Percentiles rank a stretch among this genome's conserved stretches.
Conservation (phyloP, 2,329 filamentous ascomycete genomes). For the Stachybotrys chlorohalonatus region DNA sequence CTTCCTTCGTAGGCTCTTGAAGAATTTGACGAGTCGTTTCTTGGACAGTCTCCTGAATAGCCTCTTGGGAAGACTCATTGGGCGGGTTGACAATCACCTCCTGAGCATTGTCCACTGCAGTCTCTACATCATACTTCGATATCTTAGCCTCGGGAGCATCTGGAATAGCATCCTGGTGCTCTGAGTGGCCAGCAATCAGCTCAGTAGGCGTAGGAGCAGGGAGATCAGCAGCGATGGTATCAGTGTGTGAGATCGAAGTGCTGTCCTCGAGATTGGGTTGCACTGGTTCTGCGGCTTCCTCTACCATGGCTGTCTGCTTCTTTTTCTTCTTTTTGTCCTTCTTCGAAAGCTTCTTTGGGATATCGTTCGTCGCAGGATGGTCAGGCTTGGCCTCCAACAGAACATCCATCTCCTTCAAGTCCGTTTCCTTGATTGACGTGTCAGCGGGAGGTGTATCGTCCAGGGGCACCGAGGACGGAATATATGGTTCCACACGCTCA, state of each 20-base stretch:
- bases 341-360: constrained; percentile 15
- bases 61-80: background rate
- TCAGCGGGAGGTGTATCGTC: no score
- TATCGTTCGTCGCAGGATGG: constrained; percentile 5
- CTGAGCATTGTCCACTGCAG: background rate
- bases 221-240: background rate
- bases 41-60: background rate
- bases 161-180: background rate
- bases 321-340: constrained; percentile 27
- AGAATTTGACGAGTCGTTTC: background rate
- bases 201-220: background rate
- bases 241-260: background rate
- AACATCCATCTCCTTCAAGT: background rate
- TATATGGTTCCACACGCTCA: no score
- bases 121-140: background rate
- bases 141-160: background rate
- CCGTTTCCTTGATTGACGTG: background rate
- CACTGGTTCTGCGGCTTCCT: constrained; percentile 1
- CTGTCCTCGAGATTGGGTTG: background rate
- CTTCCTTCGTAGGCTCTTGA: background rate
- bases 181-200: background rate
- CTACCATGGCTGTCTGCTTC: constrained; percentile 13
- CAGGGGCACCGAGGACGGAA: no score
- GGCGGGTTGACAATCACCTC: background rate
- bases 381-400: background rate